A percentile compares a stretch with the other conserved stretches of the same genome.
phyloP scores from a whole-genome alignment of 768 basidiomycete genomes.

The Pisolithus sp. region DNA sequence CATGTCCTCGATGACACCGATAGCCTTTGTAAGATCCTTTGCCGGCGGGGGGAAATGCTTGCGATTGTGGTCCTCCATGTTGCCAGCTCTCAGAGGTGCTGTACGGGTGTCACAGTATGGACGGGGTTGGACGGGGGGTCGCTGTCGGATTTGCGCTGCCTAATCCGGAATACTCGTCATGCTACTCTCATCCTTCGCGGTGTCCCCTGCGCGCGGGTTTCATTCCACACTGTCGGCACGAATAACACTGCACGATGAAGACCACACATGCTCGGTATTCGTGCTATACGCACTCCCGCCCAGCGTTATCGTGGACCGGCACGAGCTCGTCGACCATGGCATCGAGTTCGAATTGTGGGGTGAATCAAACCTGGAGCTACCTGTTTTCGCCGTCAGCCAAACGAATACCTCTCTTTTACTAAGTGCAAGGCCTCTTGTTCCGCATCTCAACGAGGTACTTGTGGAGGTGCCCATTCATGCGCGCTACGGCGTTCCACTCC shows the following conservation, averaged over 20 bases:
- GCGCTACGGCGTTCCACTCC: slow-evolving; percentile 33
- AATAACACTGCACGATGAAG: slow-evolving; percentile 9
- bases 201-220: slow-evolving; percentile 22
- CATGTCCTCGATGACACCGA: slow-evolving; percentile 24
- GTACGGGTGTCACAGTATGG: too few relatives aligned
- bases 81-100: too few relatives aligned
- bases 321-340: slow-evolving; percentile 33
- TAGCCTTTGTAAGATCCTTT: slow-evolving; percentile 3
- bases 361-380: slow-evolving; percentile 37
- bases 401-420: slow-evolving; percentile 25
- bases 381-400: slow-evolving; percentile 30
- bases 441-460: slow-evolving; percentile 4
- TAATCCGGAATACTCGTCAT: neutral
- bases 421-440: slow-evolving; percentile 13
- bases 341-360: slow-evolving; percentile 33
- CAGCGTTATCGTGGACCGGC: slow-evolving; percentile 37
- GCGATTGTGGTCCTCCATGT: slow-evolving; percentile 13
- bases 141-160: neutral
- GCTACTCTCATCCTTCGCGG: slow-evolving; percentile 10
- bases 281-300: slow-evolving; percentile 33
- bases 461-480: slow-evolving; percentile 39
- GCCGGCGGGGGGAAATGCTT: slow-evolving; percentile 10
- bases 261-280: slow-evolving; percentile 23
- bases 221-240: slow-evolving; percentile 25
- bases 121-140: too few relatives aligned